Percentiles rank a stretch among this genome's conserved stretches.
Evolutionary conservation across 1,284 basidiomycete genomes (phyloP).

Genomic region (Mycosarcoma mackinlayi): DNA sequence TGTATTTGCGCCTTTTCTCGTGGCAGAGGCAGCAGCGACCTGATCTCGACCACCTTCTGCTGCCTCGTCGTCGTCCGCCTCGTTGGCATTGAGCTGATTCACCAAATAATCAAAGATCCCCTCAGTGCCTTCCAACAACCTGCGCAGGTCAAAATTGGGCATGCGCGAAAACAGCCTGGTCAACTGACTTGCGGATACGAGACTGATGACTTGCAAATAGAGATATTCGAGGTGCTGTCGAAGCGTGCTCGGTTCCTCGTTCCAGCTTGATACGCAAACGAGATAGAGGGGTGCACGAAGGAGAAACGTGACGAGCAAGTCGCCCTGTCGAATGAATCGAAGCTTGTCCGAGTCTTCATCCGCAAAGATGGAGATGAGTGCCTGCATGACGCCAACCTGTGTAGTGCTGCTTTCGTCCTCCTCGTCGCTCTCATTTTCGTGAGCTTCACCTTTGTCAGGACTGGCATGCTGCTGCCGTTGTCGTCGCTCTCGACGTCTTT

Average conservation of each 20-base stretch:
- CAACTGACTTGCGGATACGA: constrained; percentile 86
- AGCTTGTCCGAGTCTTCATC: constrained; percentile 61
- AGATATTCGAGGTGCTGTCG: constrained; percentile 93
- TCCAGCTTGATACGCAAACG: constrained; percentile 88
- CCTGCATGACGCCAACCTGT: constrained; percentile 91
- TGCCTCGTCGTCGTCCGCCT: constrained; percentile 13
- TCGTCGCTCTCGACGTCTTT: constrained; percentile 10
- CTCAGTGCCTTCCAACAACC: constrained; percentile 80
- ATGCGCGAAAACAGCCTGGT: constrained; percentile 84
- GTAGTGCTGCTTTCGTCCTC: constrained; percentile 77
- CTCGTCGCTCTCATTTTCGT: constrained; percentile 55
- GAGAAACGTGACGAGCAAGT: constrained; percentile 83
- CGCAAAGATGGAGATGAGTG: constrained; percentile 79
- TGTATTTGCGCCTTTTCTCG: constrained; percentile 1
- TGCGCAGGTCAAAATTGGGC: constrained; percentile 88
- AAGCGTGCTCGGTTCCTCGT: constrained; percentile 89
- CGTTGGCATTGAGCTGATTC: constrained; percentile 45
- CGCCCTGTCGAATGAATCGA: constrained; percentile 42
- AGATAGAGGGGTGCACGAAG: constrained; percentile 89
- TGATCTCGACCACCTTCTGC: neutral
- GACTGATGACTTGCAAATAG: constrained; percentile 88
- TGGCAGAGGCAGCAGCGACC: neutral
- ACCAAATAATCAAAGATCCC: constrained; percentile 54
- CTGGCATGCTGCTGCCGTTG: neutral
- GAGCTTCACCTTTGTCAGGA: neutral